Evolutionary conservation across 305 asterid genomes (phyloP).

Genomic region (Fraxinus floribunda): DNA sequence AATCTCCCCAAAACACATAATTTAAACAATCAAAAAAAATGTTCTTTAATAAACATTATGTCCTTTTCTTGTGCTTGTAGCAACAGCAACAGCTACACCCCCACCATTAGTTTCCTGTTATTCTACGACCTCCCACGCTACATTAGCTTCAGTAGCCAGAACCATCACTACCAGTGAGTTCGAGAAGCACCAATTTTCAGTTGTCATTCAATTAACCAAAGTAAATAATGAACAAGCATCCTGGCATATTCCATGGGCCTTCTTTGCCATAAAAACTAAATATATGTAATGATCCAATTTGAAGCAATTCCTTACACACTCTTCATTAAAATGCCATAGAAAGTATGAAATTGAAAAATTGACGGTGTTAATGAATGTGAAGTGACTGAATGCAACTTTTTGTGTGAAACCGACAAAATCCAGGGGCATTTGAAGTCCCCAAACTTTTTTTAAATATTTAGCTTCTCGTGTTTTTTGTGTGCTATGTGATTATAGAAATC

Average conservation of each 20-base stretch:
- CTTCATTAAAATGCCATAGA: neutral
- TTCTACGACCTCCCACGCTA: neutral
- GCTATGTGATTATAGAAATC: neutral
- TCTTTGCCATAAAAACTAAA: neutral
- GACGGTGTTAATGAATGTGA: neutral
- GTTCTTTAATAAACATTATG: neutral
- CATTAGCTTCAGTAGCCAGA: neutral
- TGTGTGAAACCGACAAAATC: neutral
- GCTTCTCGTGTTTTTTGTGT: neutral
- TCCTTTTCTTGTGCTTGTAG: neutral
- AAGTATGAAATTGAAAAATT: neutral
- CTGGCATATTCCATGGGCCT: neutral
- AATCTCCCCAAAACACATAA: neutral
- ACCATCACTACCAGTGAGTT: neutral
- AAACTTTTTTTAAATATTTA: neutral
- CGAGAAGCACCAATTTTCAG: neutral
- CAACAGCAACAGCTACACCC: neutral
- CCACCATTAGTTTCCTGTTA: neutral
- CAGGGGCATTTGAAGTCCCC: neutral
- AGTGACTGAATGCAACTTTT: neutral
- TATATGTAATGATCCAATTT: neutral
- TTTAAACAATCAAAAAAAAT: neutral
- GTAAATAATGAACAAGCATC: neutral
- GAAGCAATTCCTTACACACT: neutral
- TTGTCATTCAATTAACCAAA: neutral